These are phyloP conservation scores for Parachaetomium inaequale DNA, from an alignment of 495 filamentous ascomycete species.

Conservation along the genomic window DNA sequence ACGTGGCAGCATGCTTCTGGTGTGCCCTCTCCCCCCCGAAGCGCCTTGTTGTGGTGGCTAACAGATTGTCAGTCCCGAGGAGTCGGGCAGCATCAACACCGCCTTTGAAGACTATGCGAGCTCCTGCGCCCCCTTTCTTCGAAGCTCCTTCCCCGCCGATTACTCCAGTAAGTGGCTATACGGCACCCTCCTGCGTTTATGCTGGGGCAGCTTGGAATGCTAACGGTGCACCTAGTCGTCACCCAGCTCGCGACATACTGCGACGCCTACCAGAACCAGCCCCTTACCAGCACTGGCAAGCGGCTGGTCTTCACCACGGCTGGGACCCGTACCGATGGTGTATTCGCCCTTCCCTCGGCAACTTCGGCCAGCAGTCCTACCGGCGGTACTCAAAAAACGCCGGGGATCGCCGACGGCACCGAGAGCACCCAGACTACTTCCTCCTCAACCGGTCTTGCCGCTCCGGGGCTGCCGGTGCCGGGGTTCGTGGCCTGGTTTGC, in stretches of 20 bases:
- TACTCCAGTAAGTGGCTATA: conserved; percentile 19
- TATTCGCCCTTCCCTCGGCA: background rate
- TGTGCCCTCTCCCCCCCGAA: background rate
- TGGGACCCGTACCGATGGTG: background rate
- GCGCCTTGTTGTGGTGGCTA: background rate
- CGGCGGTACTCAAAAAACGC: background rate
- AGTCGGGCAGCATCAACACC: conserved; percentile 21
- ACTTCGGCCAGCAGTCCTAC: background rate
- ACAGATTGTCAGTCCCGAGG: conserved; percentile 7
- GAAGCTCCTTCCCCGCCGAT: conserved; percentile 15
- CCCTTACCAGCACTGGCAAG: background rate
- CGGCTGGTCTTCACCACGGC: background rate
- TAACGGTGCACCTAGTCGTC: conserved; percentile 14
- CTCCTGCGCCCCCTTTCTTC: conserved; percentile 22
- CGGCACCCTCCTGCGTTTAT: background rate
- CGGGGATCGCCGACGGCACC: background rate
- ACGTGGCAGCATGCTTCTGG: conserved; percentile 23
- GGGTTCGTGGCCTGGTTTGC: conserved; percentile 13
- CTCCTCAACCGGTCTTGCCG: conserved; percentile 7
- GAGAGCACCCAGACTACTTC: conserved; percentile 8
- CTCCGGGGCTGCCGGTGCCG: background rate
- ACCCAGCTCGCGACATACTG: conserved; percentile 20
- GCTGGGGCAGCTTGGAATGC: background rate
- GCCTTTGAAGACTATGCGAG: conserved; percentile 24
- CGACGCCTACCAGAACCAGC: conserved; percentile 13